Evolutionary conservation across 1,139 yeast species (phyloP).

Genomic region (Hyphopichia burtonii): DNA sequence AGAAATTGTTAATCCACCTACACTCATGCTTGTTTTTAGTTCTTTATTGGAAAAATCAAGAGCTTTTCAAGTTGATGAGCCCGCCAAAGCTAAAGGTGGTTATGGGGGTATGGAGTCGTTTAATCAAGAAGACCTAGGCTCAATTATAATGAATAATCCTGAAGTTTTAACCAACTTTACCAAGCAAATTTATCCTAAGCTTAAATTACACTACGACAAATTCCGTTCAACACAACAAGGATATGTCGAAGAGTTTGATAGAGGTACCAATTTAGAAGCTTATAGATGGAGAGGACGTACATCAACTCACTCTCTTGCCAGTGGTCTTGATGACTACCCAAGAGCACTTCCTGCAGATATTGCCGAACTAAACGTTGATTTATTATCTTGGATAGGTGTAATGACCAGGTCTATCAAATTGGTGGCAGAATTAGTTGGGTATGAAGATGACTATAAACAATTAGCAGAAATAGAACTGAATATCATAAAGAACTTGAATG

Average conservation of each 20-base stretch:
- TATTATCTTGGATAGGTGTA: constrained; percentile 89
- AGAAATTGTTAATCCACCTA: constrained; percentile 93
- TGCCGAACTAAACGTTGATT: constrained; percentile 88
- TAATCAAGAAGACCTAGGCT: constrained; percentile 36
- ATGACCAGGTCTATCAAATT: constrained; percentile 82
- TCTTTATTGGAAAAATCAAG: constrained; percentile 50
- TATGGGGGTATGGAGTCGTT: constrained; percentile 9
- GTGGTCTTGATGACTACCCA: constrained; percentile 96
- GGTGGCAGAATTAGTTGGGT: constrained; percentile 66
- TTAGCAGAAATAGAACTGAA: constrained; percentile 55
- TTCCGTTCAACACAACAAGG: constrained; percentile 83
- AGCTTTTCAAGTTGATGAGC: constrained; percentile 20
- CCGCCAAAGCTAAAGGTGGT: constrained; percentile 17
- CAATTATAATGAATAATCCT: constrained; percentile 56
- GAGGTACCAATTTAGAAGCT: constrained; percentile 60
- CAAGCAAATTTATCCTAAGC: constrained; percentile 66
- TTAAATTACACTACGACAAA: constrained; percentile 80
- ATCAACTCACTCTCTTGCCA: constrained; percentile 78
- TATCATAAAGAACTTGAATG: constrained; percentile 63
- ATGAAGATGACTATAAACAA: constrained; percentile 52
- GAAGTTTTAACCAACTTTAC: constrained; percentile 64
- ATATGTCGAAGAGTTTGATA: constrained; percentile 66
- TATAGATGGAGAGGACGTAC: constrained; percentile 97
- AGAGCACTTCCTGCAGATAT: constrained; percentile 78
- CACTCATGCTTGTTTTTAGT: constrained; percentile 77